Percentiles rank a stretch among this genome's conserved stretches.
Evolutionary conservation across 139 green algal species (phyloP).

Genomic region (Nannochloris sp.): DNA sequence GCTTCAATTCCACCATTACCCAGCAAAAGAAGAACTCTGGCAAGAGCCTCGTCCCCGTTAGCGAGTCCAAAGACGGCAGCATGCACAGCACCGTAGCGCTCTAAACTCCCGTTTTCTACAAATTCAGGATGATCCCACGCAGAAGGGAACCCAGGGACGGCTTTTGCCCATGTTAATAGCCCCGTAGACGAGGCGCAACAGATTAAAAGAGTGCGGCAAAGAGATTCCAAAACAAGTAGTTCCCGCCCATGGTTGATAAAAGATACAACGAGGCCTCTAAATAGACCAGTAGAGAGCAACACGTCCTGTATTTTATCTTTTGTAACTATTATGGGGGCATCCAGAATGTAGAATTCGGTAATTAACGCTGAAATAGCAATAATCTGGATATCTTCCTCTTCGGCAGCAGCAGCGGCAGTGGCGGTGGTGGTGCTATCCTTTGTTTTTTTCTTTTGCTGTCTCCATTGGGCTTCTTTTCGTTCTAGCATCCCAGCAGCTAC

Average conservation of each 20-base stretch:
- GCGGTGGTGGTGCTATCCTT: not conserved
- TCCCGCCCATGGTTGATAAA: not conserved
- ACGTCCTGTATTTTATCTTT: constrained; percentile 5
- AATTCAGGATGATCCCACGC: not conserved
- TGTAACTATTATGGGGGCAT: not conserved
- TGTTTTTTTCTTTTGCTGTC: not conserved
- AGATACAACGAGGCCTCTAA: constrained; percentile 21
- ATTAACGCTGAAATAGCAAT: not conserved
- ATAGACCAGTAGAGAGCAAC: constrained; percentile 7
- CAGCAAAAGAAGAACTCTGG: too few relatives aligned
- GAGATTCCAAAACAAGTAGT: constrained; percentile 4
- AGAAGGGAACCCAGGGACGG: constrained; percentile 8
- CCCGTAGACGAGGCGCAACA: constrained; percentile 2
- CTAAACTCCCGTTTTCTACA: not conserved
- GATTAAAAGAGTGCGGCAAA: constrained; percentile 18
- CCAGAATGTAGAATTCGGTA: constrained; percentile 14
- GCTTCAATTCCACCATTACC: too few relatives aligned
- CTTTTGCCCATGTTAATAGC: constrained; percentile 10
- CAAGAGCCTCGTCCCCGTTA: too few relatives aligned
- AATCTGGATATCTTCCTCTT: not conserved
- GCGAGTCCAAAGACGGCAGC: too few relatives aligned
- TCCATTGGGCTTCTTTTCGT: not conserved
- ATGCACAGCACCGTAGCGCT: not conserved
- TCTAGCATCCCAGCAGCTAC: constrained; percentile 8
- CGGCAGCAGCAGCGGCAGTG: not conserved